Evolutionary conservation across 2,329 filamentous ascomycete genomes (phyloP).

Genomic region (Fusarium torulosum): DNA sequence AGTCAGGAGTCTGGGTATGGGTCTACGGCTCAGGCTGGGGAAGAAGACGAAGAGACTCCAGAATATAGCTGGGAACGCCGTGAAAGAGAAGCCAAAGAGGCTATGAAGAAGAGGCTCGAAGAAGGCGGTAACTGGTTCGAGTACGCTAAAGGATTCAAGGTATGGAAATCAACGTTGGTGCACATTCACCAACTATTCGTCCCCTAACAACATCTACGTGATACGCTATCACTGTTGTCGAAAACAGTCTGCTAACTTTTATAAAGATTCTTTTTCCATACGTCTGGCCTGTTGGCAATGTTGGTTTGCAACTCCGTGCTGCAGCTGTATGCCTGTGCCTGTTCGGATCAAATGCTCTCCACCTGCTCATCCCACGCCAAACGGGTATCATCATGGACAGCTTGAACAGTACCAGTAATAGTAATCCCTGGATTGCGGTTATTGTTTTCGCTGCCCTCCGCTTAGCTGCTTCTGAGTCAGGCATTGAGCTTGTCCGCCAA

Average conservation of each 20-base stretch:
- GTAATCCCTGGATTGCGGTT: constrained; percentile 66
- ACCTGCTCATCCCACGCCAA: constrained; percentile 83
- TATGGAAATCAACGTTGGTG: constrained; percentile 46
- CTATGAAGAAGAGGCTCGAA: constrained; percentile 76
- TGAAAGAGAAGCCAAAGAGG: constrained; percentile 67
- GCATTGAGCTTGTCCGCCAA: constrained; percentile 65
- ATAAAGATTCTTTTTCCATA: constrained; percentile 79
- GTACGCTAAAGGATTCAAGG: constrained; percentile 79
- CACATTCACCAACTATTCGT: neutral
- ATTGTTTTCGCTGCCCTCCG: constrained; percentile 64
- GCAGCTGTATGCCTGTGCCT: constrained; percentile 76
- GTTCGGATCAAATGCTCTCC: constrained; percentile 77
- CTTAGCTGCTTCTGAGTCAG: constrained; percentile 66
- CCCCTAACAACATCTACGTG: neutral
- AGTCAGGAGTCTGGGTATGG: constrained; percentile 56
- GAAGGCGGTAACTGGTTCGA: constrained; percentile 82
- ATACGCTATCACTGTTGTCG: neutral
- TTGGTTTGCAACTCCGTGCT: constrained; percentile 74
- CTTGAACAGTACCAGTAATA: constrained; percentile 64
- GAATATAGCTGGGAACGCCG: constrained; percentile 68
- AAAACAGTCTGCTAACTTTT: neutral
- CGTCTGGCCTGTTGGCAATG: constrained; percentile 79
- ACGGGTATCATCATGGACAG: constrained; percentile 83
- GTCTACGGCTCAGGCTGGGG: constrained; percentile 55
- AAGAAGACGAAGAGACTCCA: constrained; percentile 55